Conservation (phyloP, 306 rosid genomes). For the Coriaria nepalensis region DNA sequence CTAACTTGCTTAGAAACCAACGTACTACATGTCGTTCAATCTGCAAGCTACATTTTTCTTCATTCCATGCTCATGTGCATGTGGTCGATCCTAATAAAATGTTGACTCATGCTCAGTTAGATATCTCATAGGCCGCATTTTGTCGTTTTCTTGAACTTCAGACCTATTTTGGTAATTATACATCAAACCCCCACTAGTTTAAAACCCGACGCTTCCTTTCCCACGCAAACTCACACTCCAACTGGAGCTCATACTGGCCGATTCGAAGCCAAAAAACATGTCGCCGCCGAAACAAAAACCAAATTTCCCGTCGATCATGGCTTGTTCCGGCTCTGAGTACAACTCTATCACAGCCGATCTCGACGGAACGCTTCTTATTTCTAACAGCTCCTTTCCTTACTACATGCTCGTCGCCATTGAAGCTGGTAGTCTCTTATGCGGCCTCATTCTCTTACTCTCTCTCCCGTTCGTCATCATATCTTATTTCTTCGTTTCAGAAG, state of each 20-base stretch:
- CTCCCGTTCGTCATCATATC: constrained; percentile 61
- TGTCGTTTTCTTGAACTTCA: no score
- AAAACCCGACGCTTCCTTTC: constrained; percentile 14
- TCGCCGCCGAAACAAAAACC: constrained; percentile 25
- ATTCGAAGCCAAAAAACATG: constrained; percentile 16
- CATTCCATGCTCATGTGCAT: no score
- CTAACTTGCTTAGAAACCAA: no score
- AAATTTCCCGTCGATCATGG: constrained; percentile 40
- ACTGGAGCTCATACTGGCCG: background rate
- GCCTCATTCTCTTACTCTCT: constrained; percentile 73
- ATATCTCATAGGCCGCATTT: no score
- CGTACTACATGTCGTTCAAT: no score
- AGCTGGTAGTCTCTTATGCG: constrained; percentile 91
- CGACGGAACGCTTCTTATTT: constrained; percentile 73
- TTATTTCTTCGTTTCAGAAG: constrained; percentile 74
- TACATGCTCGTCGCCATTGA: constrained; percentile 92
- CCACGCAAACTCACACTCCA: background rate
- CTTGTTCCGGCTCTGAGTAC: constrained; percentile 25
- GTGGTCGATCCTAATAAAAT: no score
- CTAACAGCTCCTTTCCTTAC: constrained; percentile 78
- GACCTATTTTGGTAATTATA: no score
- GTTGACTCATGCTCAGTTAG: no score
- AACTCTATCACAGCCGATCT: constrained; percentile 81
- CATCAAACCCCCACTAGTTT: background rate
- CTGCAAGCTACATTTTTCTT: no score